phyloP scores from a whole-genome alignment of 1,284 basidiomycete genomes.

The Heterobasidion irregulare region DNA sequence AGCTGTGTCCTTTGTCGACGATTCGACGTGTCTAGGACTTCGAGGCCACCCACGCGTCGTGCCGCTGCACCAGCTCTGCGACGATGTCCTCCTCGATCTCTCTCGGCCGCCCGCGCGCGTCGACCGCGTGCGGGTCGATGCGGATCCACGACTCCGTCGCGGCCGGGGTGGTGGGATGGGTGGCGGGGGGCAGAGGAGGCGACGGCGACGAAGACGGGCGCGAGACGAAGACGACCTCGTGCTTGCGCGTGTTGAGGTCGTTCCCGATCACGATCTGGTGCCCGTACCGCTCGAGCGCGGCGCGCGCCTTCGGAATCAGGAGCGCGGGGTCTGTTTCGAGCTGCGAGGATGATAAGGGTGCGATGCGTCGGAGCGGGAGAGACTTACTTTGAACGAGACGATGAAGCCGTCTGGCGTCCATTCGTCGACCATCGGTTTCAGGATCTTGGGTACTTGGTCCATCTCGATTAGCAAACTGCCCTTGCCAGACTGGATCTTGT shows the following conservation, averaged over 20 bases:
- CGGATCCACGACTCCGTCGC: conserved; percentile 70
- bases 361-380: background rate
- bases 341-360: conserved; percentile 29
- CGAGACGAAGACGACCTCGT: conserved; percentile 84
- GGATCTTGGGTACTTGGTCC: conserved; percentile 97
- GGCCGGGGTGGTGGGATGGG: conserved; percentile 9
- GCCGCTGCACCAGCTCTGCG: conserved; percentile 63
- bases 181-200: background rate
- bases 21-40: too few relatives aligned
- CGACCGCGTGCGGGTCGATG: conserved; percentile 35
- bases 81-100: conserved; percentile 96
- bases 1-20: too few relatives aligned
- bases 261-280: conserved; percentile 98
- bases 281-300: conserved; percentile 87
- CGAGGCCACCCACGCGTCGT: conserved; percentile 57
- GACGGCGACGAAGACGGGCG: conserved; percentile 7
- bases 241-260: conserved; percentile 83
- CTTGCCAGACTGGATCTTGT: conserved; percentile 97
- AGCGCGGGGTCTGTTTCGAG: conserved; percentile 86
- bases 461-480: conserved; percentile 92
- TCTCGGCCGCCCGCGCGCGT: conserved; percentile 32
- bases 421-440: conserved; percentile 88
- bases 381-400: conserved; percentile 88
- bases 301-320: conserved; percentile 86
- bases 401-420: conserved; percentile 92